Evolutionary conservation across 2,329 filamentous ascomycete species (phyloP).

Genomic region (Botrytis paeoniae): DNA sequence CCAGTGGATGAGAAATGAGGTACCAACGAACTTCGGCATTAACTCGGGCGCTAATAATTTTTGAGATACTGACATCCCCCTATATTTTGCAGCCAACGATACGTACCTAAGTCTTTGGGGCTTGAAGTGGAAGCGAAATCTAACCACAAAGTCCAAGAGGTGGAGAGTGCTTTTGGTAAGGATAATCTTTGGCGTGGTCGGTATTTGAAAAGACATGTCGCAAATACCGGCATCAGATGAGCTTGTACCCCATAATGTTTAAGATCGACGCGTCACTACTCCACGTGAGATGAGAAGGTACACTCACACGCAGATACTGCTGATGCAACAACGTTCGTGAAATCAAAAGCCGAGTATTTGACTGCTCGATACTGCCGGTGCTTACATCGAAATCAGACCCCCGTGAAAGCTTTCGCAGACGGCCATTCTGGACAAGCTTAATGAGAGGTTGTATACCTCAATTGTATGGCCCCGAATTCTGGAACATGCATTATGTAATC

Average conservation of each 20-base stretch:
- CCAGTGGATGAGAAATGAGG: neutral
- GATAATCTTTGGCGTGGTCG: neutral
- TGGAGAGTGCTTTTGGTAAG: neutral
- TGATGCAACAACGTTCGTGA: neutral
- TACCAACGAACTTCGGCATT: neutral
- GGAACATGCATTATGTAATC: neutral
- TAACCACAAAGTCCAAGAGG: too few species aligned
- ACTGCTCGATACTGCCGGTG: neutral
- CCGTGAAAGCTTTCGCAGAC: neutral
- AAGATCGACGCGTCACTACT: neutral
- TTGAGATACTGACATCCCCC: neutral
- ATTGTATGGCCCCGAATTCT: neutral
- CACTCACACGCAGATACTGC: neutral
- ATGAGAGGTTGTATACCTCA: neutral
- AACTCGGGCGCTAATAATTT: neutral
- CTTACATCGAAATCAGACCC: neutral
- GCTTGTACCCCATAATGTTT: neutral
- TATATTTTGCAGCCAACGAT: neutral
- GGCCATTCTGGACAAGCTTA: neutral
- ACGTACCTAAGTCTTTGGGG: neutral
- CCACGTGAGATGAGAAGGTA: neutral
- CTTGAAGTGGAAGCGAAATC: neutral
- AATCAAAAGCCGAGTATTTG: neutral
- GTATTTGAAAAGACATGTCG: neutral
- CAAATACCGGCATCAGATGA: neutral